phyloP scores from a whole-genome alignment of 2,329 filamentous ascomycete genomes.

The Magnaporthales sp. region DNA sequence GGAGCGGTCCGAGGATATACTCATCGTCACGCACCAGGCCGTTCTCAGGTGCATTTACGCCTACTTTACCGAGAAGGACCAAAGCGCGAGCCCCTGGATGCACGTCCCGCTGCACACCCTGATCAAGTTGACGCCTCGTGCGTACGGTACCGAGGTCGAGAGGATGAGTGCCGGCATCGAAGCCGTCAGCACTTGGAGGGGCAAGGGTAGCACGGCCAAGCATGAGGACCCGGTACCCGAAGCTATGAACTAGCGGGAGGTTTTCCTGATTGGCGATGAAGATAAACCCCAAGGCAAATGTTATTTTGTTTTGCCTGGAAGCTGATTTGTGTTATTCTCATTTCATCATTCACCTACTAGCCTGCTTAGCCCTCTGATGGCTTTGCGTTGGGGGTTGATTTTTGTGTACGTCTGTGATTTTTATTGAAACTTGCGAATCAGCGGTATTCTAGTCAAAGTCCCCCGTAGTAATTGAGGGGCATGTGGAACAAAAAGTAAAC shows the following conservation, averaged over 20 bases:
- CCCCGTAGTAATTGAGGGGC: not conserved
- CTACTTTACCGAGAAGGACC: constrained; percentile 97
- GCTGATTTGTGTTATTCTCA: not conserved
- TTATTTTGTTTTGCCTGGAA: not conserved
- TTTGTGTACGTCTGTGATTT: not conserved
- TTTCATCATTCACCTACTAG: not conserved
- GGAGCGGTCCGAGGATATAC: constrained; percentile 89
- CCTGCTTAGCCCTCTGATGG: not conserved
- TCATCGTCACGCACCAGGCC: constrained; percentile 96
- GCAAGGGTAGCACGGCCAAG: constrained; percentile 85
- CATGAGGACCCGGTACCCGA: constrained; percentile 56
- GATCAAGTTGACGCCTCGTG: constrained; percentile 90
- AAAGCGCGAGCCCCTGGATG: constrained; percentile 94
- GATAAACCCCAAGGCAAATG: not conserved
- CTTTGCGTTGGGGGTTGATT: not conserved
- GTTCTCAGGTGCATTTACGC: constrained; percentile 96
- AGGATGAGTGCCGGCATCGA: constrained; percentile 85
- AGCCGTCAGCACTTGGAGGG: constrained; percentile 92
- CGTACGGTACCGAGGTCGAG: constrained; percentile 88
- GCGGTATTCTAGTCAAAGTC: not conserved
- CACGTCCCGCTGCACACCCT: constrained; percentile 93
- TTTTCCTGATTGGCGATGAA: not conserved
- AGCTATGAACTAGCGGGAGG: constrained; percentile 11
- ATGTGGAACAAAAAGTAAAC: not conserved
- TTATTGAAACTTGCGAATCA: not conserved